phyloP scores from a whole-genome alignment of 192 early-diverging fungal genomes.

The Hyaloraphidium curvatum region DNA sequence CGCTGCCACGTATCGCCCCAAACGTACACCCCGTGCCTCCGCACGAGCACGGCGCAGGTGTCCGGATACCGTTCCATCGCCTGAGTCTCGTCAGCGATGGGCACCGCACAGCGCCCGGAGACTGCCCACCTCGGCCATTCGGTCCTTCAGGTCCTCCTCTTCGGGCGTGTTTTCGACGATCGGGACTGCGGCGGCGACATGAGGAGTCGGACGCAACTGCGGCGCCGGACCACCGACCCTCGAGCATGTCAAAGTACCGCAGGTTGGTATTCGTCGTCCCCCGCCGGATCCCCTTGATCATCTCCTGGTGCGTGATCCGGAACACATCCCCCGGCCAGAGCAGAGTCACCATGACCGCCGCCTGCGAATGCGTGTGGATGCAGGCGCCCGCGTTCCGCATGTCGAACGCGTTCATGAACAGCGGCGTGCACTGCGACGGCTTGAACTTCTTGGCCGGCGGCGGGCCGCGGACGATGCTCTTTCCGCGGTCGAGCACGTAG shows the following conservation, averaged over 20 bases:
- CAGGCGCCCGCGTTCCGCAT: conserved; percentile 69
- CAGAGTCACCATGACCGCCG: conserved; percentile 84
- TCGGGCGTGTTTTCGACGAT: conserved; percentile 92
- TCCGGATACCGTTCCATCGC: conserved; percentile 78
- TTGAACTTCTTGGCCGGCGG: conserved; percentile 28
- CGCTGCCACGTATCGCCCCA: conserved; percentile 47
- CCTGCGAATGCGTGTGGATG: conserved; percentile 92
- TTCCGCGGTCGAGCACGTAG: conserved; percentile 52
- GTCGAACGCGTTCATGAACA: conserved; percentile 85
- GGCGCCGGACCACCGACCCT: too few relatives aligned
- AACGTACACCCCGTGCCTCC: conserved; percentile 91
- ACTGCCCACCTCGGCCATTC: conserved; percentile 47
- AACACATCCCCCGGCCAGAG: conserved; percentile 55
- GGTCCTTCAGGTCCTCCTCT: conserved; percentile 73
- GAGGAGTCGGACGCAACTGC: too few relatives aligned
- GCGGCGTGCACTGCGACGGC: conserved; percentile 82
- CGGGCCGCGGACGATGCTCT: conserved; percentile 47
- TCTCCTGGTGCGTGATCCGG: conserved; percentile 85
- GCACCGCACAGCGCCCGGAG: not conserved
- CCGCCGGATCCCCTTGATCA: conserved; percentile 92
- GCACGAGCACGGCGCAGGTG: conserved; percentile 81
- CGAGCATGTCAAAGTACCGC: not conserved
- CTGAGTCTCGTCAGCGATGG: conserved; percentile 11
- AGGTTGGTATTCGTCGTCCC: conserved; percentile 29
- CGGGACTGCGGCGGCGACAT: too few relatives aligned